Base-by-base conservation (phyloP, 2,329 filamentous ascomycete species). In the Talaromyces sp. region DNA sequence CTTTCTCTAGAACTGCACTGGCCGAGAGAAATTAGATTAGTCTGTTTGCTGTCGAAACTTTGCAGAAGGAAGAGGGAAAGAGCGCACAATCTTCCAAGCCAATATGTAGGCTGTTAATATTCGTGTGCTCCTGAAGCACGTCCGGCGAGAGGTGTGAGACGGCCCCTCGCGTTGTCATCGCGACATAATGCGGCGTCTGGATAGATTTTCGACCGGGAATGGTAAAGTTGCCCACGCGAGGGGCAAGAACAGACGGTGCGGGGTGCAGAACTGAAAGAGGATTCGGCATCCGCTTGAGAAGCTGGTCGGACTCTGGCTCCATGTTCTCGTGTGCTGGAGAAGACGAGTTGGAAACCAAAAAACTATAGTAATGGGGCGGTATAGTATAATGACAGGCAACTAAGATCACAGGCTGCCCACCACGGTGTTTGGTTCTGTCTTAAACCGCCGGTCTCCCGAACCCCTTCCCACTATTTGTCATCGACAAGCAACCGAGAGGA, bases 121-220 rank as follows among this genome's bases (percentile, higher is more conserved):
- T 73, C 0, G 88, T 87, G 69, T 89, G 81, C 60, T 86, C 87
- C 47, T 78, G 74, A 66, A 95, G 81, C 64, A 89, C 89, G 79
- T 99, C 95, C 44, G 92, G 93, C 3, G 93, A 90, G 66, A 99
- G 78, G 78, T 99, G 95, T 57, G 95, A 92, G 40, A 98, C 81
- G 1, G 85, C 86, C 27, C 95, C 95, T 69, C 95, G 85, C 36
- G 95, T 97, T 3, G 90, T 90, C 66, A 90, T 82, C 57, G 87
- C 88, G 62, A 96, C 79, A 74, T 89, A 96, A 72, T 90, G 89
- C 51, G 95, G 95, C 33, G 95, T 99, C 23, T 89, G 80, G 65
- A 97, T 82, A n/a, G 83, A 76, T 64, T 82, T 85, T 63, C 90
- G 83, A 76, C 86, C 68, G 75, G 78, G 81, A 5, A 95, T 73